phyloP scores from a whole-genome alignment of 768 basidiomycete species.

The Macrolepiota albuminosa region DNA sequence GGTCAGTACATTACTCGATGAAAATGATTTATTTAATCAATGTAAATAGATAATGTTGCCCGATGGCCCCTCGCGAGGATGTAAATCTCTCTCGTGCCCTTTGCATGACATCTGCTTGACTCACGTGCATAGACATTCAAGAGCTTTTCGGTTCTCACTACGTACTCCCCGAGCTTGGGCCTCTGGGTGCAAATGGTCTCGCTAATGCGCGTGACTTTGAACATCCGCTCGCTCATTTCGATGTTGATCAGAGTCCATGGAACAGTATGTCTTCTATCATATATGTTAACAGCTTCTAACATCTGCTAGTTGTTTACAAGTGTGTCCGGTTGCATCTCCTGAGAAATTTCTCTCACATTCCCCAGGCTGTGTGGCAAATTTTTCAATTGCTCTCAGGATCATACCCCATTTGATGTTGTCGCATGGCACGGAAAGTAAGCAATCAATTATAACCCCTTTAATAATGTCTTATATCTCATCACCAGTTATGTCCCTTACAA shows the following conservation, averaged over 20 bases:
- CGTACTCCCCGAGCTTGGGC: conserved; percentile 59
- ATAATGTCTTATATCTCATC: background rate
- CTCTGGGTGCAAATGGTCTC: conserved; percentile 61
- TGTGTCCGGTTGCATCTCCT: conserved; percentile 13
- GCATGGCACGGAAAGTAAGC: conserved; percentile 67
- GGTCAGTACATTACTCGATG: conserved; percentile 23
- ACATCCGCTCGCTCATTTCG: conserved; percentile 58
- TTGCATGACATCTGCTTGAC: background rate
- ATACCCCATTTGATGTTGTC: conserved; percentile 70
- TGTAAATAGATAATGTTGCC: conserved; percentile 40
- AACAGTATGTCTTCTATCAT: conserved; percentile 34
- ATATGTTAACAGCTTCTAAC: background rate
- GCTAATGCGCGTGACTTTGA: conserved; percentile 65
- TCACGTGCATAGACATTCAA: conserved; percentile 42
- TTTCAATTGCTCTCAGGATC: conserved; percentile 50
- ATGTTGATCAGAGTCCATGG: conserved; percentile 59
- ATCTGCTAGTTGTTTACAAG: conserved; percentile 42
- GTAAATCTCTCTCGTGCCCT: conserved; percentile 26
- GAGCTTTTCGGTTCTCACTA: conserved; percentile 65
- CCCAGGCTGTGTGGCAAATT: conserved; percentile 49
- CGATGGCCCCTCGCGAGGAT: conserved; percentile 59
- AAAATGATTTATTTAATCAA: background rate
- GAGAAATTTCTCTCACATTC: background rate
- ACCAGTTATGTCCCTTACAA: conserved; percentile 62
- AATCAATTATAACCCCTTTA: background rate